Conservation (phyloP, 306 rosid genomes). For the Quercus robur region DNA sequence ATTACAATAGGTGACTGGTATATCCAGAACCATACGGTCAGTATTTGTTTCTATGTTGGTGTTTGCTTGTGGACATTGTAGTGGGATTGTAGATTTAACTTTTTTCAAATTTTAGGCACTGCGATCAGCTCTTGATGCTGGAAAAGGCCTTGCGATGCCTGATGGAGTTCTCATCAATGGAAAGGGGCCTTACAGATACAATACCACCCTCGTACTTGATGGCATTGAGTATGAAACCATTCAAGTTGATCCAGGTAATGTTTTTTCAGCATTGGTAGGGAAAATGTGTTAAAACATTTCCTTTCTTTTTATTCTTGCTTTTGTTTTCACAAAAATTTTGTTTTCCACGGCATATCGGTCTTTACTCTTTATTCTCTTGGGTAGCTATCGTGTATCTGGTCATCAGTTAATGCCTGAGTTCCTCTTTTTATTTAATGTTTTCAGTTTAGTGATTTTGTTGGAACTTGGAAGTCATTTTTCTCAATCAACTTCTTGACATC, state of each 20-base stretch:
- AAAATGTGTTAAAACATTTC: background rate
- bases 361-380: background rate
- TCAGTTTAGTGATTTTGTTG: background rate
- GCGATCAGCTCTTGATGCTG: constrained; percentile 55
- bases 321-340: background rate
- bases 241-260: constrained; percentile 68
- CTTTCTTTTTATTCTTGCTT: background rate
- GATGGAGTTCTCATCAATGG: constrained; percentile 96
- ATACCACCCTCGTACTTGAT: constrained; percentile 65
- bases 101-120: constrained; percentile 44
- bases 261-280: background rate
- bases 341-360: background rate
- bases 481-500: background rate
- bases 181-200: constrained; percentile 84
- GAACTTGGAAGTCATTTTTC: background rate
- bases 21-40: constrained; percentile 56
- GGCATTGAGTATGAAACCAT: constrained; percentile 56
- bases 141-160: constrained; percentile 73
- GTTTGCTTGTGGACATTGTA: constrained; percentile 4
- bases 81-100: background rate
- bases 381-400: background rate
- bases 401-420: background rate
- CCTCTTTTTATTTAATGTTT: background rate
- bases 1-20: constrained; percentile 88
- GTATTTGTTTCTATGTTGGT: constrained; percentile 13